These are phyloP conservation scores for Psilocybe sp. DNA, from an alignment of 768 basidiomycete genomes.

Conservation along the genomic window DNA sequence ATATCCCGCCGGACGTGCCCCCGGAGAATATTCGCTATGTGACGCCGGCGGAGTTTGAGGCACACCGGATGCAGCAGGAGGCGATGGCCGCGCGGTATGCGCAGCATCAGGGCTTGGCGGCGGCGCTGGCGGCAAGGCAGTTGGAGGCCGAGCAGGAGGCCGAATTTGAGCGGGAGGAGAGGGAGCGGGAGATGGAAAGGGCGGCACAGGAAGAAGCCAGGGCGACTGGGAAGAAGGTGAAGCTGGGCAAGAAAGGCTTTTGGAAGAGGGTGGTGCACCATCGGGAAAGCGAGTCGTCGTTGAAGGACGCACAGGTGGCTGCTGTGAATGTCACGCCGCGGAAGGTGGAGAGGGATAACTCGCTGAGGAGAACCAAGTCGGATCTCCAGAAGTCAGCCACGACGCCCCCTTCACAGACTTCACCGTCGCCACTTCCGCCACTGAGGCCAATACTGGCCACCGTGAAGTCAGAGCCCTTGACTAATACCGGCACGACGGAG, in stretches of 20 bases:
- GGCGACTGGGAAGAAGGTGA: conserved; percentile 14
- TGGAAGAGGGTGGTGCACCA: conserved; percentile 45
- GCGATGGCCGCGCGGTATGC: conserved; percentile 21
- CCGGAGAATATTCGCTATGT: conserved; percentile 21
- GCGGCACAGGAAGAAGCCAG: neutral
- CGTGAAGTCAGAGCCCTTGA: neutral
- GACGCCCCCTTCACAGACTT: conserved; percentile 8
- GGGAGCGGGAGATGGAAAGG: conserved; percentile 12
- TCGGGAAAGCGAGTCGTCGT: neutral
- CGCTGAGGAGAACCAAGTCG: conserved; percentile 14
- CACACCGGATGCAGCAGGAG: conserved; percentile 25
- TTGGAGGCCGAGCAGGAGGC: conserved; percentile 35
- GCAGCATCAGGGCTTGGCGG: conserved; percentile 16
- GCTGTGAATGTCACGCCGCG: conserved; percentile 11
- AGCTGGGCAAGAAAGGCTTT: conserved; percentile 19
- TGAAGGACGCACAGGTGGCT: conserved; percentile 25
- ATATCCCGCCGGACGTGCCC: neutral
- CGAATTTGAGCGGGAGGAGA: conserved; percentile 16
- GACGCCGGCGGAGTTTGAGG: conserved; percentile 37
- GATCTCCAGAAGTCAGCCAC: conserved; percentile 3
- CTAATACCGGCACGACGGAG: neutral
- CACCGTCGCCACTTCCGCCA: conserved; percentile 10
- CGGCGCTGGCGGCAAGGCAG: conserved; percentile 26
- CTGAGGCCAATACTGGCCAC: conserved; percentile 14
- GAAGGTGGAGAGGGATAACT: conserved; percentile 12